These are phyloP conservation scores for Scheffersomyces amazonensis DNA, from an alignment of 805 yeast species.

Conservation along the genomic window DNA sequence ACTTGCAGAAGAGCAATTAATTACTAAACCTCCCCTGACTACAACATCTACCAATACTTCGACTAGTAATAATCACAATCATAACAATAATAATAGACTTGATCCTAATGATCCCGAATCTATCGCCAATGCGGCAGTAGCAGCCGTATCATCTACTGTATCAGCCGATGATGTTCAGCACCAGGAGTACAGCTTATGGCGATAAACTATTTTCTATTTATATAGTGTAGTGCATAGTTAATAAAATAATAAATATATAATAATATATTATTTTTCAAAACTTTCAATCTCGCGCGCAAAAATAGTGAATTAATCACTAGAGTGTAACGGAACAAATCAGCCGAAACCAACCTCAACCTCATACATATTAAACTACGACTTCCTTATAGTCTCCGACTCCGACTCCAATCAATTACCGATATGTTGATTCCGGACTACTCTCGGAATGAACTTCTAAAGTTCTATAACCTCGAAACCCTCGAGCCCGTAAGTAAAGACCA, in stretches of 20 bases:
- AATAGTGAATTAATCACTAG: too few relatives aligned
- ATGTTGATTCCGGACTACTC: constrained; percentile 7
- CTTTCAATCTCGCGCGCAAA: too few relatives aligned
- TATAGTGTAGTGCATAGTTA: too few relatives aligned
- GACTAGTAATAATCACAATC: neutral
- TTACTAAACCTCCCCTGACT: neutral
- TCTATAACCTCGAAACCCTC: constrained; percentile 26
- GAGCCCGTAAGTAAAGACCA: constrained; percentile 18
- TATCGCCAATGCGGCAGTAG: constrained; percentile 36
- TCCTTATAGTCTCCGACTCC: too few relatives aligned
- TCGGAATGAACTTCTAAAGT: constrained; percentile 23
- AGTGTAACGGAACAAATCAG: too few relatives aligned
- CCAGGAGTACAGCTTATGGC: constrained; percentile 37
- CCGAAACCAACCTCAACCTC: neutral
- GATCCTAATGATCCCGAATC: constrained; percentile 19
- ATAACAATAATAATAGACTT: neutral
- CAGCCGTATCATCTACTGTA: constrained; percentile 29
- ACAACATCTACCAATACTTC: neutral
- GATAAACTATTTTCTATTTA: too few relatives aligned
- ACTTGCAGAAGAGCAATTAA: neutral
- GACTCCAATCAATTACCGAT: too few relatives aligned
- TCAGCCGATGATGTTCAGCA: constrained; percentile 26
- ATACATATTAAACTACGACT: neutral
- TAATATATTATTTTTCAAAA: too few relatives aligned
- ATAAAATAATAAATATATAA: too few relatives aligned